A percentile compares a stretch with the other conserved stretches of the same genome.
Conservation (phyloP, 306 rosid genomes). For the Medicago ruthenica region DNA sequence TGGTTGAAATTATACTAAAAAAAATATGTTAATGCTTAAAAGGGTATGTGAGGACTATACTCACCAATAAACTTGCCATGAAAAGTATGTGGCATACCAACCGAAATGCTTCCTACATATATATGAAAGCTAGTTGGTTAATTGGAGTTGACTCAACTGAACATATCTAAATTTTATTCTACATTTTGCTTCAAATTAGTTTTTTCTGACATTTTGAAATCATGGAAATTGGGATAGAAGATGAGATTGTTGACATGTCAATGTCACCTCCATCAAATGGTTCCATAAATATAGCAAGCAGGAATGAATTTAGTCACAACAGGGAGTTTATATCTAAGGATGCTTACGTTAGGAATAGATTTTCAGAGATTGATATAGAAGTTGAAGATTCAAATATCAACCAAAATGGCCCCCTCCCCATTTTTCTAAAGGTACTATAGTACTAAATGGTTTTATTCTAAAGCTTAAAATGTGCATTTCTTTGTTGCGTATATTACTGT, state of each 20-base stretch:
- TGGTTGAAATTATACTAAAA: slow-evolving; percentile 34
- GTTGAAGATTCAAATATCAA: slow-evolving; percentile 48
- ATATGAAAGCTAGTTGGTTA: slow-evolving; percentile 53
- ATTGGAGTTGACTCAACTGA: slow-evolving; percentile 52
- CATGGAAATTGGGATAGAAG: slow-evolving; percentile 75
- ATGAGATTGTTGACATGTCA: slow-evolving; percentile 69
- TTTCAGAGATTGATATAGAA: slow-evolving; percentile 71
- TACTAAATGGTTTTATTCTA: slow-evolving; percentile 1
- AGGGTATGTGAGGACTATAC: slow-evolving; percentile 48
- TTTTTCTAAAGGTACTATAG: slow-evolving; percentile 75
- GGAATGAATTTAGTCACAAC: slow-evolving; percentile 64
- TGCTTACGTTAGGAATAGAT: slow-evolving; percentile 57
- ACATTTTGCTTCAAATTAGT: slow-evolving; percentile 23
- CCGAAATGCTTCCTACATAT: slow-evolving; percentile 52
- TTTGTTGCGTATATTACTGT: not conserved
- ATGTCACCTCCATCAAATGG: slow-evolving; percentile 59
- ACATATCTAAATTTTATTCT: slow-evolving; percentile 29
- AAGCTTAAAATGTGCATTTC: not conserved
- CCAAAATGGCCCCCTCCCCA: slow-evolving; percentile 75
- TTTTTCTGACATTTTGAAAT: slow-evolving; percentile 6
- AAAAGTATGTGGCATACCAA: slow-evolving; percentile 82
- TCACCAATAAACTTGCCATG: slow-evolving; percentile 52
- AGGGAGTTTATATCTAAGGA: slow-evolving; percentile 64
- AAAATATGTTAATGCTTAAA: slow-evolving; percentile 47
- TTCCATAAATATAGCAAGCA: slow-evolving; percentile 57